A percentile compares a stretch with the other conserved stretches of the same genome.
phyloP scores from a whole-genome alignment of 164 flowering plant genomes.

The Sedum album region DNA sequence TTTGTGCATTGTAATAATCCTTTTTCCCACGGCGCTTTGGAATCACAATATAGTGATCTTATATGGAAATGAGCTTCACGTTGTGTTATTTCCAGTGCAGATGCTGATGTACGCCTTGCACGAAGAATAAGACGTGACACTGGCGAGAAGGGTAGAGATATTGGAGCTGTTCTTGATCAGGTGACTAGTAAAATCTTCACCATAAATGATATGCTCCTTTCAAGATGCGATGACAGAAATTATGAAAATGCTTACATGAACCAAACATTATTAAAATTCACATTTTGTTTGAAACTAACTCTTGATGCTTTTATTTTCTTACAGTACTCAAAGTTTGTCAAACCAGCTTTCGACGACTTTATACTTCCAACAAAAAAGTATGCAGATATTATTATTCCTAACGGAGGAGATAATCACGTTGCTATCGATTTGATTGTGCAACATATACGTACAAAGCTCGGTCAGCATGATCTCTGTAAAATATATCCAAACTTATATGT shows the following conservation, averaged over 20 bases:
- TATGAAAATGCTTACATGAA: too few species aligned
- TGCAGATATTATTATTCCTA: slow-evolving; percentile 95
- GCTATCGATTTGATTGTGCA: slow-evolving; percentile 97
- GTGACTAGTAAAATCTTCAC: slow-evolving; percentile 21
- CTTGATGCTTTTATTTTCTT: slow-evolving; percentile 10
- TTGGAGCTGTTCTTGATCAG: slow-evolving; percentile 81
- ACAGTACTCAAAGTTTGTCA: slow-evolving; percentile 98
- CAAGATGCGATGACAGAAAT: not conserved
- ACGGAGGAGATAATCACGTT: slow-evolving; percentile 97
- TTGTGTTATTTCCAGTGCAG: slow-evolving; percentile 66
- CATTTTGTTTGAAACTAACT: not conserved
- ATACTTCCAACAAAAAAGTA: slow-evolving; percentile 97
- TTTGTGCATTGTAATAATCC: not conserved
- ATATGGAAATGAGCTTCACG: slow-evolving; percentile 39
- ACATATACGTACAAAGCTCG: slow-evolving; percentile 93
- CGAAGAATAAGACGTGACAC: slow-evolving; percentile 97
- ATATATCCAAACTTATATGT: slow-evolving; percentile 89
- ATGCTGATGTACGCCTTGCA: slow-evolving; percentile 95
- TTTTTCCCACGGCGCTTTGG: not conserved
- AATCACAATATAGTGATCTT: slow-evolving; percentile 12
- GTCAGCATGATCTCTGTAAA: slow-evolving; percentile 97
- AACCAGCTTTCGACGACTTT: slow-evolving; percentile 98
- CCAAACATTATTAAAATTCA: too few species aligned
- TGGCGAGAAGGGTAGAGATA: slow-evolving; percentile 83
- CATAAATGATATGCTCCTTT: not conserved